A percentile compares a stretch with the other conserved stretches of the same genome.
Evolutionary conservation across 352 stramenopile species (phyloP).

Genomic region (Phytophthora hybrid): DNA sequence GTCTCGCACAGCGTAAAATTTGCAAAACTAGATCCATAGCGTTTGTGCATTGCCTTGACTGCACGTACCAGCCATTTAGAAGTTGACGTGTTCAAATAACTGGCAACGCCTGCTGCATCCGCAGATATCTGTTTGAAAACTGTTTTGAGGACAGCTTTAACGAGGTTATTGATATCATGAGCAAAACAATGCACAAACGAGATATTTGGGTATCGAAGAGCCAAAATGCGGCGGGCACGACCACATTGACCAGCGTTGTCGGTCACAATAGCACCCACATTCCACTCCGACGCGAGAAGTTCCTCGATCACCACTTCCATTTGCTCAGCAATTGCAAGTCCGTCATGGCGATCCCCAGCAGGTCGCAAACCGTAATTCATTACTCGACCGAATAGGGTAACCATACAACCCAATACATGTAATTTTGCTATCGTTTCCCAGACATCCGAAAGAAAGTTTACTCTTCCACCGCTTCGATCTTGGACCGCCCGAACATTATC

Average conservation of each 20-base stretch:
- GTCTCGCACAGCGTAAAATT: constrained; percentile 21
- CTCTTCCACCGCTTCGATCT: constrained; percentile 15
- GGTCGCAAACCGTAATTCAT: constrained; percentile 18
- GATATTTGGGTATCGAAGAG: constrained; percentile 23
- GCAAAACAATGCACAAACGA: constrained; percentile 24
- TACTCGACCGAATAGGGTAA: constrained; percentile 5
- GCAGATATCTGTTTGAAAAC: neutral
- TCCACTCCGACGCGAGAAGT: constrained; percentile 10
- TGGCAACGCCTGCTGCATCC: constrained; percentile 1
- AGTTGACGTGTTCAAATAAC: constrained; percentile 18
- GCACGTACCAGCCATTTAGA: constrained; percentile 21
- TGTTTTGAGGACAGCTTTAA: neutral
- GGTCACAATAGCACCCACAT: constrained; percentile 16
- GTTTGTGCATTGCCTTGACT: constrained; percentile 10
- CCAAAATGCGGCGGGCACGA: constrained; percentile 24
- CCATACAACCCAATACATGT: constrained; percentile 15
- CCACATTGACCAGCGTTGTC: constrained; percentile 26
- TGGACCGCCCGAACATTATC: constrained; percentile 6
- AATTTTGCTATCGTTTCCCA: constrained; percentile 18
- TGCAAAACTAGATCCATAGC: constrained; percentile 13
- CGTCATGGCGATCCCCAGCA: constrained; percentile 16
- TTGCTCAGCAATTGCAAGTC: constrained; percentile 21
- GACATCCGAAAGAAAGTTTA: neutral
- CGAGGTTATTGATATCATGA: constrained; percentile 6
- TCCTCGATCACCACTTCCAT: constrained; percentile 17